Evolutionary conservation across 2,329 filamentous ascomycete genomes (phyloP), one percentile per base, ranked within the genome.

Genomic region (Aspergillus fumigatus): DNA sequence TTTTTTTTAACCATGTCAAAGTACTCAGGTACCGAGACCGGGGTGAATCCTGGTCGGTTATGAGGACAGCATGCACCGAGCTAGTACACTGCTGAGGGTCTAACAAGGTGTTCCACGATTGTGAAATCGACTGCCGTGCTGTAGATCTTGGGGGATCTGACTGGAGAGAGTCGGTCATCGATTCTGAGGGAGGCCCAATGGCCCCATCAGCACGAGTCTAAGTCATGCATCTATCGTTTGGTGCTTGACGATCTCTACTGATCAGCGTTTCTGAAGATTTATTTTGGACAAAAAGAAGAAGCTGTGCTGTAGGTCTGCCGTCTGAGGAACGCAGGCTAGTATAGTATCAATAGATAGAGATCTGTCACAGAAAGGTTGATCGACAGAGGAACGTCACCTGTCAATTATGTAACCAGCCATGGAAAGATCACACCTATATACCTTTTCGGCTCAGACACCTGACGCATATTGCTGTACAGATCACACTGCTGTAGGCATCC

Each of bases 401-500:
- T 47, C 43, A 47, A 47, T 26, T 47, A 47, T 47, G 43, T 47
- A 47, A 26, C 43, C 21, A 47, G 43, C 43, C 43, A 47, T 25
- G 3, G 23, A 47, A 47, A 47, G 23, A 47, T 47, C 43, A 47
- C 43, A 47, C 23, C 17, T 47, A 23, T 47, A 47, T 47, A 25
- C 43, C 43, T 23, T 26, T 47, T 25, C 23, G 3, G 23, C 25
- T 47, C 43, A 25, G 23, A 23, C 43, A 47, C 43, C 26, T 47
- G 23, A 25, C 25, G 19, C 26, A 26, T 11, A 11, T 47, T 41
- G 41, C 54, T 50, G 52, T 52, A 48, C 48, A 50, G 43, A 25
- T 26, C 48, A 38, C 26, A 21, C 25, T 26, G 48, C 54, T 40
- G 45, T n/a, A 21, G 45, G 21, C 54, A 53, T 53, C 45, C 54